Conservation (phyloP, 2,329 filamentous ascomycete species). For the Zymoseptoria crescenta region DNA sequence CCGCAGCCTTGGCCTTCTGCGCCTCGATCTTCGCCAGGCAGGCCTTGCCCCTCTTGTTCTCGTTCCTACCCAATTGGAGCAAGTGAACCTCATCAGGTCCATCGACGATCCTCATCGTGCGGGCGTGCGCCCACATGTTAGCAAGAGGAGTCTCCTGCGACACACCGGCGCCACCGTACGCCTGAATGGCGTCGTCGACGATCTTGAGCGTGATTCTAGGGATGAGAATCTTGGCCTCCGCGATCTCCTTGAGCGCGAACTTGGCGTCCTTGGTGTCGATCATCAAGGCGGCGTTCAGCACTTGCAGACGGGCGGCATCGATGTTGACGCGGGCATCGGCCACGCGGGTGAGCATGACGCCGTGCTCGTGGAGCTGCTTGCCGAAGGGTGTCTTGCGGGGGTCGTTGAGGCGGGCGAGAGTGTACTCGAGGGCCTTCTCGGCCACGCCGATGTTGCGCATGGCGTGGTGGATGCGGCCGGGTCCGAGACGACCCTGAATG, state of each 20-base stretch:
- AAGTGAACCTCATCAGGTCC: constrained; percentile 93
- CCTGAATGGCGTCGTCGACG: constrained; percentile 81
- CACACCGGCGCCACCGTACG: constrained; percentile 82
- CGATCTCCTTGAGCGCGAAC: constrained; percentile 84
- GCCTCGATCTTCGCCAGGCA: constrained; percentile 54
- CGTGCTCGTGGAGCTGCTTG: constrained; percentile 77
- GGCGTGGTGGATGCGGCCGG: constrained; percentile 93
- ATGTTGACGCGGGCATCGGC: constrained; percentile 90
- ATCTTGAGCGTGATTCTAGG: constrained; percentile 74
- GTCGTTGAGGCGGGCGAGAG: constrained; percentile 92
- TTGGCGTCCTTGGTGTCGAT: constrained; percentile 89
- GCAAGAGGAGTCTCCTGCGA: constrained; percentile 90
- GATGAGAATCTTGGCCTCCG: constrained; percentile 87
- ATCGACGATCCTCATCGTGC: constrained; percentile 45
- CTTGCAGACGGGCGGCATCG: constrained; percentile 78
- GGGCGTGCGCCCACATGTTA: constrained; percentile 34
- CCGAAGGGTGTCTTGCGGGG: constrained; percentile 84
- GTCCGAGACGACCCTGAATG: constrained; percentile 91
- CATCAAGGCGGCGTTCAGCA: constrained; percentile 89
- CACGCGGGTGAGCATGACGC: constrained; percentile 91
- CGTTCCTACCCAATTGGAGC: constrained; percentile 70
- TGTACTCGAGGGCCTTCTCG: constrained; percentile 87
- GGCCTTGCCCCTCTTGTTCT: constrained; percentile 57
- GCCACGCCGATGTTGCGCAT: constrained; percentile 91
- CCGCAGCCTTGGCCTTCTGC: constrained; percentile 58